A percentile compares a stretch with the other conserved stretches of the same genome.
These are phyloP conservation scores for Microbotryum lychnidis-dioicae DNA, from an alignment of 1,284 basidiomycete species.

Conservation along the genomic window DNA sequence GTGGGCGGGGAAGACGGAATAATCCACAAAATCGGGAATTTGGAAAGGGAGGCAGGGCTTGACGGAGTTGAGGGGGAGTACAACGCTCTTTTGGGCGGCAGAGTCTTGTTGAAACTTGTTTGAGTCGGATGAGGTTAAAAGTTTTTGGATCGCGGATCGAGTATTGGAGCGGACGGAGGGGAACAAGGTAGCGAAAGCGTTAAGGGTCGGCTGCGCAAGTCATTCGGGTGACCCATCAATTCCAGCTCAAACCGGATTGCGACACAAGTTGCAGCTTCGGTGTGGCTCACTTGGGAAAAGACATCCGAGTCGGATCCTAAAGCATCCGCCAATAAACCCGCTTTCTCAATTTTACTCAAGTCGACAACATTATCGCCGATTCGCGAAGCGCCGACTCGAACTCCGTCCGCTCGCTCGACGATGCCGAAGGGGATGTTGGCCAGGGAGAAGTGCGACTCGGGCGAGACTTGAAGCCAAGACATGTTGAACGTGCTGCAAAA, in stretches of 20 bases:
- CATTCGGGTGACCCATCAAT: background rate
- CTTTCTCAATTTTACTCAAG: conserved; percentile 19
- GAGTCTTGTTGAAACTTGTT: background rate
- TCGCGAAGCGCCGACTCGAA: conserved; percentile 21
- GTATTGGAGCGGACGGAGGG: conserved; percentile 9
- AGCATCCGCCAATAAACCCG: background rate
- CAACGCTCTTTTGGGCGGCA: conserved; percentile 4
- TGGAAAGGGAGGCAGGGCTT: conserved; percentile 24
- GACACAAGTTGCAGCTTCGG: background rate
- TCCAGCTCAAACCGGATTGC: background rate
- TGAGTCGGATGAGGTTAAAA: conserved; percentile 15
- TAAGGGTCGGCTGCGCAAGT: conserved; percentile 18
- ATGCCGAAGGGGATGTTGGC: conserved; percentile 33
- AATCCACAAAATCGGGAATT: conserved; percentile 34
- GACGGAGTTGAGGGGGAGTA: conserved; percentile 10
- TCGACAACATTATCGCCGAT: conserved; percentile 32
- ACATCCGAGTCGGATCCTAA: background rate
- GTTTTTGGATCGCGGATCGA: conserved; percentile 15
- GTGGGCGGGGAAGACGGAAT: conserved; percentile 31
- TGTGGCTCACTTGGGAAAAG: background rate
- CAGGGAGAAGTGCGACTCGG: conserved; percentile 30
- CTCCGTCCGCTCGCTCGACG: conserved; percentile 15
- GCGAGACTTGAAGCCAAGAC: conserved; percentile 12
- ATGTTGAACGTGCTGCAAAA: background rate
- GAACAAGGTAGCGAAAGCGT: conserved; percentile 21